Percentiles rank a stretch among this genome's conserved stretches.
Evolutionary conservation across 2,329 filamentous ascomycete species (phyloP).

Genomic region (Sclerotinia subarctica): DNA sequence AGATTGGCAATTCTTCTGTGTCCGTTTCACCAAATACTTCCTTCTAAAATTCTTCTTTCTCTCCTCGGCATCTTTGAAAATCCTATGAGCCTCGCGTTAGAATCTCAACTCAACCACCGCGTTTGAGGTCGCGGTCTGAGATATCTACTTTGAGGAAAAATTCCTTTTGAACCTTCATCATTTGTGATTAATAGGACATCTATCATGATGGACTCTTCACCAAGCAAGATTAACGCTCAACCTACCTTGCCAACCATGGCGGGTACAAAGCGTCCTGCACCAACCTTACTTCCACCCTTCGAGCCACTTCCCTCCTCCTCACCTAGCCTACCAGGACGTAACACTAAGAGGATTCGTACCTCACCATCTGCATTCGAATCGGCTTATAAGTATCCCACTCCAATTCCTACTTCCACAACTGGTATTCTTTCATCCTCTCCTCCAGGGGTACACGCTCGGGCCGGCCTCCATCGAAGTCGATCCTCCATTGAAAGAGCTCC

Average conservation of each 20-base stretch:
- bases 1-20: slow-evolving; percentile 1
- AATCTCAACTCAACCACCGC: slow-evolving; percentile 19
- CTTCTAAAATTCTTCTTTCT: slow-evolving; percentile 5
- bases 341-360: slow-evolving; percentile 61
- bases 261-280: slow-evolving; percentile 59
- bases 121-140: slow-evolving; percentile 20
- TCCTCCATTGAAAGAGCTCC: slow-evolving; percentile 70
- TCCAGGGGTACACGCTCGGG: slow-evolving; percentile 52
- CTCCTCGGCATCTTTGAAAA: slow-evolving; percentile 27
- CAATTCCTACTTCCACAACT: slow-evolving; percentile 89
- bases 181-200: slow-evolving; percentile 25
- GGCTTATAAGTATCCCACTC: slow-evolving; percentile 75
- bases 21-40: slow-evolving; percentile 6
- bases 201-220: slow-evolving; percentile 40
- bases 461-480: slow-evolving; percentile 56
- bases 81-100: slow-evolving; percentile 20
- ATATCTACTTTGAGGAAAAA: slow-evolving; percentile 27
- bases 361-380: slow-evolving; percentile 41
- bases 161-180: slow-evolving; percentile 16
- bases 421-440: slow-evolving; percentile 87
- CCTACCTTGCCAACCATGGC: slow-evolving; percentile 37
- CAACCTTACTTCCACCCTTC: slow-evolving; percentile 73
- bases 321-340: slow-evolving; percentile 64
- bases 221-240: slow-evolving; percentile 37
- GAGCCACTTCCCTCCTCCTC: slow-evolving; percentile 79